Evolutionary conservation across 2,329 filamentous ascomycete genomes (phyloP).

Genomic region (Cladosporium colombiae): DNA sequence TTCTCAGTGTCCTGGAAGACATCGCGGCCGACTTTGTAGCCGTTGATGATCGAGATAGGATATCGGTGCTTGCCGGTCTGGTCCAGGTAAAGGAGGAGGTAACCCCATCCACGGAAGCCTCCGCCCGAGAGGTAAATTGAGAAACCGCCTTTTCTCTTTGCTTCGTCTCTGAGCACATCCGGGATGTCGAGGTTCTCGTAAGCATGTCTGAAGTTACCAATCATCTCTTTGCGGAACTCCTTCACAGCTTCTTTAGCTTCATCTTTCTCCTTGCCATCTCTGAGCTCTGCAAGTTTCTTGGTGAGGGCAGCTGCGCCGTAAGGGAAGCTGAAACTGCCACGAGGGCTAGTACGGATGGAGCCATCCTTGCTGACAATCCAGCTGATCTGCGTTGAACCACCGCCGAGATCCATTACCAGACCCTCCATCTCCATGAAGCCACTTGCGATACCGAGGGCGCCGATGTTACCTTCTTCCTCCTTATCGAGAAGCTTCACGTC

Average conservation of each 20-base stretch:
- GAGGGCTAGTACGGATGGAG: slow-evolving; percentile 52
- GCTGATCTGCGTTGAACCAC: slow-evolving; percentile 69
- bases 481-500: slow-evolving; percentile 73
- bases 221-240: slow-evolving; percentile 23
- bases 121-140: slow-evolving; percentile 85
- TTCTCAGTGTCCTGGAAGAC: slow-evolving; percentile 61
- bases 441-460: slow-evolving; percentile 79
- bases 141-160: slow-evolving; percentile 53
- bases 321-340: slow-evolving; percentile 64
- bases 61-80: slow-evolving; percentile 72
- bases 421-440: slow-evolving; percentile 69
- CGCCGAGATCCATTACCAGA: slow-evolving; percentile 83
- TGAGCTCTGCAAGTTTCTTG: slow-evolving; percentile 33
- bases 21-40: slow-evolving; percentile 65
- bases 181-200: slow-evolving; percentile 56
- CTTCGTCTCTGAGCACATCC: slow-evolving; percentile 47
- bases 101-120: slow-evolving; percentile 87
- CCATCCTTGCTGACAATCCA: slow-evolving; percentile 61
- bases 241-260: slow-evolving; percentile 42
- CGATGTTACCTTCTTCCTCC: slow-evolving; percentile 61
- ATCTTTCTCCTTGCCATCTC: slow-evolving; percentile 26
- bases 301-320: slow-evolving; percentile 65
- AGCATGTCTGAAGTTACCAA: slow-evolving; percentile 39
- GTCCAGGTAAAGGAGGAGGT: slow-evolving; percentile 71
- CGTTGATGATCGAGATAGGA: slow-evolving; percentile 79